A percentile compares a stretch with the other conserved stretches of the same genome.
Evolutionary conservation across 164 flowering plant species (phyloP).

Genomic region (Nymphaea thermarum): DNA sequence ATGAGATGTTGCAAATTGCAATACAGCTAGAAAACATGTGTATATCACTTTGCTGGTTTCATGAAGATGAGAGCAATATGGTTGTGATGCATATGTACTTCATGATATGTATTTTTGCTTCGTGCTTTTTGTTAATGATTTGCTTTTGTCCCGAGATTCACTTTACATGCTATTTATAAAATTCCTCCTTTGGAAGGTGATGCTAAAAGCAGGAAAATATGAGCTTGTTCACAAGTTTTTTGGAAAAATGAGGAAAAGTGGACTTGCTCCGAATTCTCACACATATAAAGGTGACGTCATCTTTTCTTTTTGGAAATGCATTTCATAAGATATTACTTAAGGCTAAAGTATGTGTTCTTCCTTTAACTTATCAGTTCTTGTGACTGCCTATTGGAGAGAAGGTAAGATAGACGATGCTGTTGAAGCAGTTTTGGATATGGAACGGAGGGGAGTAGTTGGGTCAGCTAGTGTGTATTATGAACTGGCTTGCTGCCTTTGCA

Average conservation of each 20-base stretch:
- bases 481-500: conserved; percentile 90
- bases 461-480: conserved; percentile 70
- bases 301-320: background rate
- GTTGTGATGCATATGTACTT: no score
- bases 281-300: conserved; percentile 56
- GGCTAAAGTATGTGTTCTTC: background rate
- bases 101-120: no score
- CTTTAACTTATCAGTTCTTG: conserved; percentile 45
- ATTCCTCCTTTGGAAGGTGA: conserved; percentile 69
- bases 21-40: no score
- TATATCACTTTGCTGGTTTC: no score
- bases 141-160: no score
- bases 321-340: background rate
- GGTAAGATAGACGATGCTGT: conserved; percentile 78
- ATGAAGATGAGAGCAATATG: no score
- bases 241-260: conserved; percentile 58
- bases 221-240: conserved; percentile 71
- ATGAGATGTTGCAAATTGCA: no score
- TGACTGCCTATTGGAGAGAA: conserved; percentile 73
- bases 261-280: conserved; percentile 57
- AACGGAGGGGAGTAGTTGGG: conserved; percentile 73
- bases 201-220: conserved; percentile 79
- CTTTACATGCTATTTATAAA: conserved; percentile 32
- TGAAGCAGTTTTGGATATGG: conserved; percentile 75
- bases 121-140: no score